Conservation (phyloP, 1,284 basidiomycete genomes). For the Puccinia brachypodii region DNA sequence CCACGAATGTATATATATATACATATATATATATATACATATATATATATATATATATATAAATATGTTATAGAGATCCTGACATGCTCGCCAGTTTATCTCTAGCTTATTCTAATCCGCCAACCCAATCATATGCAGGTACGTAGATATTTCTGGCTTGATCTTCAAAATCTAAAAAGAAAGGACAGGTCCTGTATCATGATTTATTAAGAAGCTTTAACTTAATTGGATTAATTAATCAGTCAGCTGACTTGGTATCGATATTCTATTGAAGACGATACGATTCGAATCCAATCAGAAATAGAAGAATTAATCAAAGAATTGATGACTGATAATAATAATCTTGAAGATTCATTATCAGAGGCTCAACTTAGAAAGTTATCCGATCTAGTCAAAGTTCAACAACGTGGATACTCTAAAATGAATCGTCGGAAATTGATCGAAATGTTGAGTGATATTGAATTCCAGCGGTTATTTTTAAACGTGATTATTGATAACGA, state of each 20-base stretch:
- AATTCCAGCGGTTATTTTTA: background rate
- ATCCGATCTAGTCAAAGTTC: constrained; percentile 23
- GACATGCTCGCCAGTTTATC: constrained; percentile 15
- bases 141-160: too few species aligned
- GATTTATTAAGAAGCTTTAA: too few species aligned
- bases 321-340: background rate
- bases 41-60: too few species aligned
- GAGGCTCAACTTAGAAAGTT: constrained; percentile 26
- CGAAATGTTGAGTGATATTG: constrained; percentile 34
- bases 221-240: background rate
- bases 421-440: constrained; percentile 22
- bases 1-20: background rate
- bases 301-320: constrained; percentile 22
- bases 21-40: too few species aligned
- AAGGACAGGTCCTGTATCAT: too few species aligned
- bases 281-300: constrained; percentile 15
- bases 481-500: background rate
- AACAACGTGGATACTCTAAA: background rate
- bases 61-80: too few species aligned
- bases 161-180: background rate
- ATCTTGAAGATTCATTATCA: background rate
- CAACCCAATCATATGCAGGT: constrained; percentile 1
- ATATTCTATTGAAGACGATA: constrained; percentile 1
- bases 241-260: background rate
- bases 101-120: constrained; percentile 28